These are phyloP conservation scores for Aspergillus leporis DNA, from an alignment of 495 filamentous ascomycete genomes.

Conservation along the genomic window DNA sequence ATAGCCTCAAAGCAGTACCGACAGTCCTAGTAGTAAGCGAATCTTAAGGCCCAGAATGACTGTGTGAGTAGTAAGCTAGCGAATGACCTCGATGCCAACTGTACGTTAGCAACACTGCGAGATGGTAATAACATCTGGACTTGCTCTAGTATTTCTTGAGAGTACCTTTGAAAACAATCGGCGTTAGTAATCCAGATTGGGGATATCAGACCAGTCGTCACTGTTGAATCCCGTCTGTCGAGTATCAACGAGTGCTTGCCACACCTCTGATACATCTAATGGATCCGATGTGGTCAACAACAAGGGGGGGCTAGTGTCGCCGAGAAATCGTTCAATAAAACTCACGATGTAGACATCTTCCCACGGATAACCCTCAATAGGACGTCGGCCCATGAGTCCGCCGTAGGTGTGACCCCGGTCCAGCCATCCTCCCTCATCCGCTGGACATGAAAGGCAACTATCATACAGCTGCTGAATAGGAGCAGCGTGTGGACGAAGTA, in stretches of 20 bases:
- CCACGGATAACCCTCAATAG: conserved; percentile 11
- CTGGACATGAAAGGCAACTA: conserved; percentile 12
- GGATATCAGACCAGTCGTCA: not conserved
- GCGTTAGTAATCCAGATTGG: not conserved
- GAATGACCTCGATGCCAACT: conserved; percentile 10
- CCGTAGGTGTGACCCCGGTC: conserved; percentile 17
- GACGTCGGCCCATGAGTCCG: conserved; percentile 6
- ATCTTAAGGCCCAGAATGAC: conserved; percentile 15
- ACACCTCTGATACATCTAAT: not conserved
- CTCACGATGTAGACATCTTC: conserved; percentile 8
- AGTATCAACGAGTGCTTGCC: conserved; percentile 1
- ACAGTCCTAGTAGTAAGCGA: conserved; percentile 4
- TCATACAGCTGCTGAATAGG: conserved; percentile 12
- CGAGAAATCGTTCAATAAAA: not conserved
- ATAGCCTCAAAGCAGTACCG: conserved; percentile 10
- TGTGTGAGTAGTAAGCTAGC: conserved; percentile 5
- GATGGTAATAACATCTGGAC: conserved; percentile 8
- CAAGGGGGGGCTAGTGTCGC: not conserved
- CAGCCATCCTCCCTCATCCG: conserved; percentile 2
- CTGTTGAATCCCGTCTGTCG: not conserved
- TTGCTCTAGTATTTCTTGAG: conserved; percentile 12
- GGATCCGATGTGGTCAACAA: not conserved
- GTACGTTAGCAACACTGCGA: conserved; percentile 1
- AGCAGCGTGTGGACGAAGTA: conserved; percentile 4
- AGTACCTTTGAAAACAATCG: conserved; percentile 3